Percentiles rank a stretch among this genome's conserved stretches.
Conservation (phyloP, 306 rosid genomes). For the Vigna reflexopilosa region DNA sequence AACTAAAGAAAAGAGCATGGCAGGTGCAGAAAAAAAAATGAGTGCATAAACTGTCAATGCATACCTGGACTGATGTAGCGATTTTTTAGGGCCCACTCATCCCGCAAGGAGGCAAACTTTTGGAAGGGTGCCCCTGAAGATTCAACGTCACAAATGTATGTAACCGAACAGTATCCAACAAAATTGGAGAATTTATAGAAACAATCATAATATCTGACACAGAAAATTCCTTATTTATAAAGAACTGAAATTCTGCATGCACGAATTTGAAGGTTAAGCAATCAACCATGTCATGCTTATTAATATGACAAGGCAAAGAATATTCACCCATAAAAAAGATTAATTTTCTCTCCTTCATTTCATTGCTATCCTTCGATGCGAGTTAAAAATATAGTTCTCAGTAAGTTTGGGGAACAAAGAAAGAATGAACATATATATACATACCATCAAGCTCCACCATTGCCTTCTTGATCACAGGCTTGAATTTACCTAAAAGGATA, state of each 20-base stretch:
- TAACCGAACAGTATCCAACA: slow-evolving; percentile 32
- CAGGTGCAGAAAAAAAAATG: slow-evolving; percentile 13
- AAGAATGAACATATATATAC: slow-evolving; percentile 22
- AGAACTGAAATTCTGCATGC: slow-evolving; percentile 27
- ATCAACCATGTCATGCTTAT: slow-evolving; percentile 8
- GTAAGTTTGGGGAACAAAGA: slow-evolving; percentile 15
- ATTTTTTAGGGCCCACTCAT: slow-evolving; percentile 95
- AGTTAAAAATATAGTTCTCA: slow-evolving; percentile 23
- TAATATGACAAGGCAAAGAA: neutral
- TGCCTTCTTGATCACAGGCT: slow-evolving; percentile 99
- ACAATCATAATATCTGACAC: slow-evolving; percentile 17
- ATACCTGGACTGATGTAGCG: slow-evolving; percentile 91
- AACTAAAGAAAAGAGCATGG: slow-evolving; percentile 23
- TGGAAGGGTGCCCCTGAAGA: slow-evolving; percentile 87
- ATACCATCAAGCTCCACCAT: slow-evolving; percentile 99
- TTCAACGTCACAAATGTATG: slow-evolving; percentile 39
- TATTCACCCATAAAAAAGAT: neutral
- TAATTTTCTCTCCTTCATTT: slow-evolving; percentile 9
- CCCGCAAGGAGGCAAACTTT: slow-evolving; percentile 83
- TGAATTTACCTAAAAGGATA: slow-evolving; percentile 80
- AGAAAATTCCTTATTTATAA: slow-evolving; percentile 25
- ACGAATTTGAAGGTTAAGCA: slow-evolving; percentile 23
- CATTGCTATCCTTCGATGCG: slow-evolving; percentile 22
- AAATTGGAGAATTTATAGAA: slow-evolving; percentile 29
- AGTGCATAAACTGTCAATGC: slow-evolving; percentile 27